Evolutionary conservation across 441 rosid genomes (phyloP).

Genomic region (Gossypium schwendimanii): DNA sequence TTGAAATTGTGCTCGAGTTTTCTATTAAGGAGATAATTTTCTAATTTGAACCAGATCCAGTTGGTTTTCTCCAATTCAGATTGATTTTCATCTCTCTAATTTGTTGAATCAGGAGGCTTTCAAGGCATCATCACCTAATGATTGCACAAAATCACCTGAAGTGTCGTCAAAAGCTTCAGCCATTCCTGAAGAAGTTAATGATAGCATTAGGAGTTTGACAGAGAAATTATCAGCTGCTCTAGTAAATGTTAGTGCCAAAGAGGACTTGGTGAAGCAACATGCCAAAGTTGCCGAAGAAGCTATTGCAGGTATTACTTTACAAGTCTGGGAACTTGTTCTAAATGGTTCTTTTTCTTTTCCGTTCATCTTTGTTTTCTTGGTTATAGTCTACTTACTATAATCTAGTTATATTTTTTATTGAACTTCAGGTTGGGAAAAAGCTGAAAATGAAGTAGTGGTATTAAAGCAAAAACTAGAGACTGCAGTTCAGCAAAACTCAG

Average conservation of each 20-base stretch:
- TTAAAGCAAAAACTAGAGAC: slow-evolving; percentile 70
- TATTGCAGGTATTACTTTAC: slow-evolving; percentile 56
- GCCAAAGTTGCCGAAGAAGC: slow-evolving; percentile 98
- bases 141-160: neutral
- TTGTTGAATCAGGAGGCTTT: neutral
- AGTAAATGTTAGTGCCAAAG: slow-evolving; percentile 78
- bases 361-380: neutral
- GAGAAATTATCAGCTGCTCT: slow-evolving; percentile 83
- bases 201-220: slow-evolving; percentile 38
- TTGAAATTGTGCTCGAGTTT: neutral
- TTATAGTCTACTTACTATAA: neutral
- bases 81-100: neutral
- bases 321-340: neutral
- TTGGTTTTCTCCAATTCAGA: neutral
- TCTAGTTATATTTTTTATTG: neutral
- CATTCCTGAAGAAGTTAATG: slow-evolving; percentile 31
- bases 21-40: neutral
- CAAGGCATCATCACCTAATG: neutral
- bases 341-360: neutral
- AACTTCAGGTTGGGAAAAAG: slow-evolving; percentile 83
- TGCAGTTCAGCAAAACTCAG: slow-evolving; percentile 34
- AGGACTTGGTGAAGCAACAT: slow-evolving; percentile 85
- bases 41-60: neutral
- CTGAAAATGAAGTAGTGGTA: slow-evolving; percentile 63
- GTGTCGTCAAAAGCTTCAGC: neutral